Conservation (phyloP, 306 rosid species). For the Cucumis sativus region DNA sequence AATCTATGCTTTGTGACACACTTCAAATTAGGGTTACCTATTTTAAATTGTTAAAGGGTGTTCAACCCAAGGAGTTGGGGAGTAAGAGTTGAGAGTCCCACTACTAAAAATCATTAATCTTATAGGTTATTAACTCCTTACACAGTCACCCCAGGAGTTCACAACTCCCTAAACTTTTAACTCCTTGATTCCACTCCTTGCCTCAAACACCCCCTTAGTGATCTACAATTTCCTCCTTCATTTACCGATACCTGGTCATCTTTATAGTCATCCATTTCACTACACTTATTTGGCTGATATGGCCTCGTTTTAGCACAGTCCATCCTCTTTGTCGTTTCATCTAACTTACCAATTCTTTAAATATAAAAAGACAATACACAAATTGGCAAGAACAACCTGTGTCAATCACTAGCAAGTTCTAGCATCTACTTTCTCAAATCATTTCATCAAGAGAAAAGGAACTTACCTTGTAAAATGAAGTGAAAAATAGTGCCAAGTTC, state of each 20-base stretch:
- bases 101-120: too few relatives aligned
- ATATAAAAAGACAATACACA: not conserved
- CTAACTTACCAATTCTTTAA: not conserved
- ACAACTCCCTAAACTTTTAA: too few relatives aligned
- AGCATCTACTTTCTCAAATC: not conserved
- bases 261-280: not conserved
- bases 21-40: not conserved
- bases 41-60: too few relatives aligned
- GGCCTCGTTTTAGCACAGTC: not conserved
- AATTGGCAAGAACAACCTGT: not conserved
- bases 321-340: not conserved
- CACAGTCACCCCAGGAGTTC: too few relatives aligned
- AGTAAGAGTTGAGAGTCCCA: too few relatives aligned
- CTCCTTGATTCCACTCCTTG: too few relatives aligned
- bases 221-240: not conserved
- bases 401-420: not conserved
- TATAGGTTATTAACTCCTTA: too few relatives aligned
- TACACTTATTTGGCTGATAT: not conserved
- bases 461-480: slow-evolving; percentile 75
- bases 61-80: too few relatives aligned
- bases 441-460: slow-evolving; percentile 3
- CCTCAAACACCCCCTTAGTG: not conserved
- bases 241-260: not conserved
- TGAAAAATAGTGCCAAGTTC: slow-evolving; percentile 87
- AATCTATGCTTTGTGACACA: not conserved